These are phyloP conservation scores for Venturiaceae sp. DNA, from an alignment of 2,329 filamentous ascomycete genomes.

Conservation along the genomic window DNA sequence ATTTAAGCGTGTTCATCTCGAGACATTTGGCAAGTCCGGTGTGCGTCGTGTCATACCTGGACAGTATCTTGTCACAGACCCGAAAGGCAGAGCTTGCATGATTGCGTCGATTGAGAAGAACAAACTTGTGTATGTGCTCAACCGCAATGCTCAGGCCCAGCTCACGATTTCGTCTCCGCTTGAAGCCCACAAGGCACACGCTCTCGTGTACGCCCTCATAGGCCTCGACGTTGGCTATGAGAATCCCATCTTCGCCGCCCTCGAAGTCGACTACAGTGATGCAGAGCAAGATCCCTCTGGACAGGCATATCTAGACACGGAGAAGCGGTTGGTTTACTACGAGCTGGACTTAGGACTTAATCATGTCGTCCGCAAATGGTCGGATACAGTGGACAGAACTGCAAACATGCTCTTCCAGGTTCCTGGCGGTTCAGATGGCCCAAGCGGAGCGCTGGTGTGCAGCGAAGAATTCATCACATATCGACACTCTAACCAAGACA, in stretches of 20 bases:
- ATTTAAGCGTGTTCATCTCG: constrained; percentile 82
- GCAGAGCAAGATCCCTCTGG: constrained; percentile 85
- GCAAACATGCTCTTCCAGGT: constrained; percentile 90
- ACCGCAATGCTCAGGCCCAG: constrained; percentile 87
- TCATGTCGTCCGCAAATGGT: constrained; percentile 95
- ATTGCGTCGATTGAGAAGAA: constrained; percentile 96
- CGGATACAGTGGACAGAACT: constrained; percentile 82
- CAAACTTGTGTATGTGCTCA: constrained; percentile 97
- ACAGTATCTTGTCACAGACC: constrained; percentile 91
- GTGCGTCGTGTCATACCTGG: constrained; percentile 88
- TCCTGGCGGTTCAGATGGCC: constrained; percentile 84
- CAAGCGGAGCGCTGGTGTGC: constrained; percentile 90
- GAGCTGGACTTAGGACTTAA: constrained; percentile 95
- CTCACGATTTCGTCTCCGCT: constrained; percentile 94
- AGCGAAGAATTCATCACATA: constrained; percentile 93
- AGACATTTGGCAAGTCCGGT: constrained; percentile 97
- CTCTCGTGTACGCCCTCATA: constrained; percentile 78
- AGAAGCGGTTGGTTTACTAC: constrained; percentile 93
- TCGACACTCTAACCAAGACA: constrained; percentile 88
- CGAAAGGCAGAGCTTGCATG: constrained; percentile 89
- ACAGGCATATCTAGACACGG: constrained; percentile 67
- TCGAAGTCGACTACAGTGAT: constrained; percentile 90
- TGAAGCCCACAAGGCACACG: constrained; percentile 89
- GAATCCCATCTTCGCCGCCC: constrained; percentile 88
- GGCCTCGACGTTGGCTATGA: constrained; percentile 93